Percentiles rank a stretch among this genome's conserved stretches.
Conservation (phyloP, 2,329 filamentous ascomycete genomes). For the Chrysoporthe cubensis region DNA sequence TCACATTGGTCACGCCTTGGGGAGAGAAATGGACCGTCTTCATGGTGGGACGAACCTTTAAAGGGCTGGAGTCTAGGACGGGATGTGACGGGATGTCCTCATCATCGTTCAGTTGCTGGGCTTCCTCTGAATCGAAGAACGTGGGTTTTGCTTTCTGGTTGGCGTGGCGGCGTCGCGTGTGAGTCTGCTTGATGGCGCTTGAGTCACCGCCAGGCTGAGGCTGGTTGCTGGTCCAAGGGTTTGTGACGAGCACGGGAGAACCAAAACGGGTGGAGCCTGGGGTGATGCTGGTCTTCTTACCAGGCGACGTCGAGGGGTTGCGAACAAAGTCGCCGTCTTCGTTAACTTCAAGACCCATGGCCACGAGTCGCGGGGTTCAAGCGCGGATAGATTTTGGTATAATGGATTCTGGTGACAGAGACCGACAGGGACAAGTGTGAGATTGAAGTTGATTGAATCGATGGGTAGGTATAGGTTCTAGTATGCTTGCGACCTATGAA, state of each 20-base stretch:
- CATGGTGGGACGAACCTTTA: neutral
- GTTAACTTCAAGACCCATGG: slow-evolving; percentile 8
- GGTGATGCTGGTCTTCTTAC: neutral
- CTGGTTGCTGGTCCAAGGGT: slow-evolving; percentile 26
- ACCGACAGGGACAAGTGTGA: neutral
- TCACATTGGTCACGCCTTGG: neutral
- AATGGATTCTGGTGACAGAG: neutral
- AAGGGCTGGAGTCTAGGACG: neutral
- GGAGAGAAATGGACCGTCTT: neutral
- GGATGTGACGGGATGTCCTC: neutral
- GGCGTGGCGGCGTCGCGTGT: slow-evolving; percentile 1
- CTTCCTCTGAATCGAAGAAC: neutral
- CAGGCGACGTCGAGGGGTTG: neutral
- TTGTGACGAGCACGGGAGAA: neutral
- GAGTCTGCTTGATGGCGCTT: slow-evolving; percentile 34
- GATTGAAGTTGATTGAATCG: neutral
- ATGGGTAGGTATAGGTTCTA: neutral
- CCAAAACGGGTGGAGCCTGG: slow-evolving; percentile 11
- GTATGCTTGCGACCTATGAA: no score
- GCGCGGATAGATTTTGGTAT: no score
- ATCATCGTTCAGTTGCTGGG: neutral
- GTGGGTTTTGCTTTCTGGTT: slow-evolving; percentile 19
- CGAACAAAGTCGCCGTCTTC: slow-evolving; percentile 4
- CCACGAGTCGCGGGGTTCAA: neutral
- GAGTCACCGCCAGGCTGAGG: slow-evolving; percentile 35